These are phyloP conservation scores for Erodium moschatum DNA, from an alignment of 441 rosid species.

Conservation along the genomic window DNA sequence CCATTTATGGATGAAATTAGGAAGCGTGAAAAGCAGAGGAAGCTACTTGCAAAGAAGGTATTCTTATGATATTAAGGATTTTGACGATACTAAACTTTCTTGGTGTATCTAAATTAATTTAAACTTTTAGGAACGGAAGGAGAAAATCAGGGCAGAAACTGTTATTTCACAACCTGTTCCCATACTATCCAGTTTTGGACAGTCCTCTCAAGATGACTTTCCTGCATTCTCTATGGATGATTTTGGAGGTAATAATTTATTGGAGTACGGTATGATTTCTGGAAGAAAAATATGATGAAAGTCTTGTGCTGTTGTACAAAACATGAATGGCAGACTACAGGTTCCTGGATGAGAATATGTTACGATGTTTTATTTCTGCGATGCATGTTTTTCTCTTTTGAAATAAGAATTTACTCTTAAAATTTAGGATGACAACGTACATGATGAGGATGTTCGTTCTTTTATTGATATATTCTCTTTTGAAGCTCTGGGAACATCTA, in stretches of 20 bases:
- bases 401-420: neutral
- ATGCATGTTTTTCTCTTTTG: too few relatives aligned
- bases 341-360: neutral
- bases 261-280: neutral
- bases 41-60: slow-evolving; percentile 71
- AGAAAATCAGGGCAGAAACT: slow-evolving; percentile 67
- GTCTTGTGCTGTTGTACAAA: neutral
- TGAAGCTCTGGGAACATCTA: slow-evolving; percentile 58
- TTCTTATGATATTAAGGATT: neutral
- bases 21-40: slow-evolving; percentile 79
- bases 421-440: neutral
- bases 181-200: slow-evolving; percentile 31
- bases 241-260: slow-evolving; percentile 54
- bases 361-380: neutral
- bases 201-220: slow-evolving; percentile 27
- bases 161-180: slow-evolving; percentile 43
- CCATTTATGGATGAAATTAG: slow-evolving; percentile 84
- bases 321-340: neutral
- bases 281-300: neutral
- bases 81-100: neutral
- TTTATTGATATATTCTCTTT: neutral
- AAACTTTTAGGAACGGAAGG: slow-evolving; percentile 53
- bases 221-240: slow-evolving; percentile 76
- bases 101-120: neutral
- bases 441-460: too few relatives aligned